Conservation (phyloP, 2,329 filamentous ascomycete species). For the Ploettnerulaceae sp. region DNA sequence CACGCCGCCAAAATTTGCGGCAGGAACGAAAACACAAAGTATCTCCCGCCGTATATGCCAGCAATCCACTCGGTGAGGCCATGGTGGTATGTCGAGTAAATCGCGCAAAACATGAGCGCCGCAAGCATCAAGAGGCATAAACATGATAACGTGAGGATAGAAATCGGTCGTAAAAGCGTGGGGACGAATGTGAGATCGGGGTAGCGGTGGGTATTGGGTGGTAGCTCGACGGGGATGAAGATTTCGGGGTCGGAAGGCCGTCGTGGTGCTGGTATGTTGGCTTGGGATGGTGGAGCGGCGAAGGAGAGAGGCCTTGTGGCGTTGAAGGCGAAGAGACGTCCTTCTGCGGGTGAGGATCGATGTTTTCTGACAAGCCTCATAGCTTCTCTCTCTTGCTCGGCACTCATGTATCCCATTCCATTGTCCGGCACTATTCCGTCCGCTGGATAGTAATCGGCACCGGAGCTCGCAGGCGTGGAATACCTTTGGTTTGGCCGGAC, state of each 20-base stretch:
- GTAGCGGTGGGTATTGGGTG: constrained; percentile 40
- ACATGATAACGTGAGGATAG: constrained; percentile 55
- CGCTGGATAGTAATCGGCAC: constrained; percentile 39
- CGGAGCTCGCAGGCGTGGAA: constrained; percentile 40
- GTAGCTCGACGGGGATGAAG: constrained; percentile 44
- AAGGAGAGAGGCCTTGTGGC: constrained; percentile 28
- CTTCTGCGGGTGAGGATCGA: constrained; percentile 33
- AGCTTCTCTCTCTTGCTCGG: constrained; percentile 27
- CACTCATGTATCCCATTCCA: constrained; percentile 33
- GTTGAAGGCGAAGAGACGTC: constrained; percentile 30
- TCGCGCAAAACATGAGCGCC: constrained; percentile 66
- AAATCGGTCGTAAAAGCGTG: constrained; percentile 60
- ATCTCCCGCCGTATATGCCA: constrained; percentile 64
- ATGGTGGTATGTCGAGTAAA: constrained; percentile 57
- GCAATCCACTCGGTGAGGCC: constrained; percentile 65
- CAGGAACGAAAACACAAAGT: constrained; percentile 82
- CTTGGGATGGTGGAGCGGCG: constrained; percentile 10
- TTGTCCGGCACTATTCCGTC: constrained; percentile 46
- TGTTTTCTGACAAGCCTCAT: constrained; percentile 35
- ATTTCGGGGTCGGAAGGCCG: constrained; percentile 35
- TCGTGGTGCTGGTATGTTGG: constrained; percentile 8
- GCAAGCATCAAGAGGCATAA: constrained; percentile 66
- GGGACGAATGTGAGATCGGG: constrained; percentile 66
- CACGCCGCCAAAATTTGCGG: constrained; percentile 71
- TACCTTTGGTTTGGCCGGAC: constrained; percentile 49